Base-by-base conservation (phyloP, 495 filamentous ascomycete species). In the Amorphotheca resinae region DNA sequence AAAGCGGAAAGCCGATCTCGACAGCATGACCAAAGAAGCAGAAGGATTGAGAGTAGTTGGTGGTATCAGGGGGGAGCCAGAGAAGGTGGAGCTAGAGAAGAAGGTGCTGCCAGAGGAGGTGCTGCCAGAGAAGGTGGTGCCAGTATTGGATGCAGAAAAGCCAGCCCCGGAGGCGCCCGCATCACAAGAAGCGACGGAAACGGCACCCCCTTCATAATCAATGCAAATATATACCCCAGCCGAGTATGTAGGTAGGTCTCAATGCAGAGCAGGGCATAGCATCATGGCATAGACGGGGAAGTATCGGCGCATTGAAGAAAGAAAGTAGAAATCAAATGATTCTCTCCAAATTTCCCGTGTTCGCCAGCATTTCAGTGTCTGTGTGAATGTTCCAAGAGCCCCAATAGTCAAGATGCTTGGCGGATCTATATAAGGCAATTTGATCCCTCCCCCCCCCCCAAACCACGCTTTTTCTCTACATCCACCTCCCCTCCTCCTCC, bases 1-100 rank as follows among this genome's bases (percentile, higher is more conserved):
- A 42, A 38, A 52, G 33, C 53, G 58, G 43, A 67, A 64, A 52
- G 50, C 58, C 40, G 58, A 60, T 33, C 54, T 66, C 4, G 61
- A 68, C 43, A 45, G 46, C 2, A 52, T 66, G 28, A 50, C 55
- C 12, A 42, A 53, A 49, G 52, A 60, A 40, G 59, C 60, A 7
- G 60, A 59, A 42, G 62, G 60, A 39, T 46, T 65, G 47, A 50
- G 26, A 36, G 53, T 50, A 20, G 50, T 56, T 33, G 42, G 34
- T 33, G 53, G 46, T 4, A 50, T 50, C 26, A 46, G 42, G 33
- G 46, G 50, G 4, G 53, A 53, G 35, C 26, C 46, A 34, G 49
- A 50, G 33, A 42, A 42, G 28, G 31, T 9, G 14, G 42, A 38
- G 34, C 6, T 18, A 9, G 33, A n/a, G n/a, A n/a, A n/a, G n/a